Evolutionary conservation across 2,329 filamentous ascomycete species (phyloP).

Genomic region (Lasiodiplodia citricola): DNA sequence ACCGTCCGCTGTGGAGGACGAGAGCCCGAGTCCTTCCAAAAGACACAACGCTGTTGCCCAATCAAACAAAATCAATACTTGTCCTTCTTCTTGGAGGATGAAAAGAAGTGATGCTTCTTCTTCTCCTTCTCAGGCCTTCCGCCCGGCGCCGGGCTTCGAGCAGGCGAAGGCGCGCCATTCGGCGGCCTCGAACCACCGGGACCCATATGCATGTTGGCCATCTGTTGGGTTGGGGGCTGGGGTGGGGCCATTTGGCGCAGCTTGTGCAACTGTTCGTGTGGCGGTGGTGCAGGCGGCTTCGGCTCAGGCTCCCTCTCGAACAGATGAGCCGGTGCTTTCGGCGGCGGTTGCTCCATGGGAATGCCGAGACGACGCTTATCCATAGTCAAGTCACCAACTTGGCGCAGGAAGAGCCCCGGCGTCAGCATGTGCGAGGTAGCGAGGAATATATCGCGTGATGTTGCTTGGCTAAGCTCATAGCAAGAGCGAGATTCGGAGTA

Average conservation of each 20-base stretch:
- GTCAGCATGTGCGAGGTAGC: slow-evolving; percentile 92
- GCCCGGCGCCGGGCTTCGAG: slow-evolving; percentile 29
- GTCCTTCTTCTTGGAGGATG: slow-evolving; percentile 36
- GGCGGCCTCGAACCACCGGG: neutral
- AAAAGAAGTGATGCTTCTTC: slow-evolving; percentile 65
- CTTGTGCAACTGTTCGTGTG: slow-evolving; percentile 34
- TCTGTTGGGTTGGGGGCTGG: slow-evolving; percentile 37
- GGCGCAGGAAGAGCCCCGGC: slow-evolving; percentile 79
- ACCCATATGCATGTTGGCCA: slow-evolving; percentile 36
- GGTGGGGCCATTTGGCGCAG: slow-evolving; percentile 32
- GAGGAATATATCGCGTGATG: slow-evolving; percentile 82
- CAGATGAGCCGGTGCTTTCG: slow-evolving; percentile 82
- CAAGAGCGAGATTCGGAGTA: slow-evolving; percentile 89
- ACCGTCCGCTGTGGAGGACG: neutral
- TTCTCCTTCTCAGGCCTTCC: slow-evolving; percentile 53
- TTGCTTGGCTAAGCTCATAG: slow-evolving; percentile 79
- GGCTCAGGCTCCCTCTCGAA: slow-evolving; percentile 75
- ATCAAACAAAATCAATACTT: slow-evolving; percentile 14
- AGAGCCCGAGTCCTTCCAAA: slow-evolving; percentile 3
- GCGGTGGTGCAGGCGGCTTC: slow-evolving; percentile 55
- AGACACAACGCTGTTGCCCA: neutral
- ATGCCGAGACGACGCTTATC: slow-evolving; percentile 79
- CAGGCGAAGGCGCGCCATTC: slow-evolving; percentile 26
- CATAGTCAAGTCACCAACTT: slow-evolving; percentile 78
- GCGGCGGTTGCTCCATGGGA: slow-evolving; percentile 78